Conservation (phyloP, 1,284 basidiomycete species). For the Coniferiporia sulphurascens region DNA sequence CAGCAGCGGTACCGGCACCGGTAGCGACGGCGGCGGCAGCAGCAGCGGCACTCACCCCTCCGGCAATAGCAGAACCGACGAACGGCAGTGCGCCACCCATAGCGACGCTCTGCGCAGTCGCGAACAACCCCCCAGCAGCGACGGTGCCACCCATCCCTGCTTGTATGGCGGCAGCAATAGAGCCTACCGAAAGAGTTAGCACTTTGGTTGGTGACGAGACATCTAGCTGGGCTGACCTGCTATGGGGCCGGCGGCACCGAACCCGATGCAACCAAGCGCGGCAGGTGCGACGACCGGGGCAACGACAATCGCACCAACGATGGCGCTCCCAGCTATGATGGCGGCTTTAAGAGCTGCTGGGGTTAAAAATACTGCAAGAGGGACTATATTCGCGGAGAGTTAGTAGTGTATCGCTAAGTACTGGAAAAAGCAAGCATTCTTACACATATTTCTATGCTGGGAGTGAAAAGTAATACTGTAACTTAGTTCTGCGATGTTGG, state of each 20-base stretch:
- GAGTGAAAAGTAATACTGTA: no score
- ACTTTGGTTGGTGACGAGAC: not conserved
- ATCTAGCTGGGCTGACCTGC: not conserved
- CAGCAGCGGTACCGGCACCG: not conserved
- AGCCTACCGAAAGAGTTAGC: not conserved
- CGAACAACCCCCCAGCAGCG: not conserved
- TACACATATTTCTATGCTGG: not conserved
- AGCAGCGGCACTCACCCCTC: no score
- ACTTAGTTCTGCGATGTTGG: no score
- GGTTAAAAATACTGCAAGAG: no score
- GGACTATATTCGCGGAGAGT: no score
- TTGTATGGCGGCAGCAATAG: not conserved
- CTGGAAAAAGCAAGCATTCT: no score
- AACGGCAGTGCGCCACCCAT: constrained; percentile 2
- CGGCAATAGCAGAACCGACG: no score
- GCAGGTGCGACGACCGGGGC: not conserved
- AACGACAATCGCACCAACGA: not conserved
- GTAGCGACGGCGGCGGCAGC: no score
- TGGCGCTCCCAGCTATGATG: not conserved
- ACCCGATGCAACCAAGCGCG: not conserved
- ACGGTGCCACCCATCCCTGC: not conserved
- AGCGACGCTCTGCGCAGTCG: constrained; percentile 2
- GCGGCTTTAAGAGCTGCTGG: not conserved
- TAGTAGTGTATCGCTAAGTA: no score
- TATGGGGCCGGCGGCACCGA: not conserved